A percentile compares a stretch with the other conserved stretches of the same genome.
Conservation (phyloP, 148 eudicot genomes). For the Persicaria maculosa region DNA sequence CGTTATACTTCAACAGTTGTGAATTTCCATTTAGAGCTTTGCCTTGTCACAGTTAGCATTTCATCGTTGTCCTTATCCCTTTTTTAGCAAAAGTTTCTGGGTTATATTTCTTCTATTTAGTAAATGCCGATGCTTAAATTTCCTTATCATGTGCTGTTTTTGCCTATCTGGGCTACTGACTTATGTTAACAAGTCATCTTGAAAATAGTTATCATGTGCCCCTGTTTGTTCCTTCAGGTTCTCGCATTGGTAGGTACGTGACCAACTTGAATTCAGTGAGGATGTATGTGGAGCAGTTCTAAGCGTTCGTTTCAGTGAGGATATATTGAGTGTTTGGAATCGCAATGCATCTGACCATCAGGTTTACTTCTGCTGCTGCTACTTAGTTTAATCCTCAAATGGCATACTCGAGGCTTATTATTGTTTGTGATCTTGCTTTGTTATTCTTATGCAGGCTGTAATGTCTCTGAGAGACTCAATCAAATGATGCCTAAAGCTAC, state of each 20-base stretch:
- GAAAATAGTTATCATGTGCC: background rate
- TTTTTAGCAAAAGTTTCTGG: background rate
- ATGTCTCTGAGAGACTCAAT: constrained; percentile 87
- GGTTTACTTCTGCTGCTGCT: constrained; percentile 29
- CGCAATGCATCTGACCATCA: constrained; percentile 87
- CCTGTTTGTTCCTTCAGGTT: background rate
- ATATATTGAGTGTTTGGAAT: constrained; percentile 91
- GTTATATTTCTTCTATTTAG: too few relatives aligned
- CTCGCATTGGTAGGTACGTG: constrained; percentile 47
- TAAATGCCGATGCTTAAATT: background rate
- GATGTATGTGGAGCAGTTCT: constrained; percentile 89
- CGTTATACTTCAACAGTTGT: background rate
- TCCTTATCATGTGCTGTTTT: background rate
- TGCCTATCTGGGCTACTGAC: background rate
- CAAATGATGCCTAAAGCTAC: constrained; percentile 89
- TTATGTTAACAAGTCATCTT: background rate
- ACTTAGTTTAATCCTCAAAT: background rate
- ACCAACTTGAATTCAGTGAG: constrained; percentile 82
- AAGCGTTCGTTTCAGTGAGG: constrained; percentile 85
- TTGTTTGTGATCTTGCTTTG: background rate
- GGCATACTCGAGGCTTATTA: background rate
- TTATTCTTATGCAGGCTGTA: constrained; percentile 51
- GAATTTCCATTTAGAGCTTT: background rate
- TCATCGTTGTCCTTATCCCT: too few relatives aligned
- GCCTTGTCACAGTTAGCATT: background rate